Evolutionary conservation across 164 flowering plant species (phyloP), one percentile per base, ranked within the genome.

Genomic region (Houttuynia cordata): DNA sequence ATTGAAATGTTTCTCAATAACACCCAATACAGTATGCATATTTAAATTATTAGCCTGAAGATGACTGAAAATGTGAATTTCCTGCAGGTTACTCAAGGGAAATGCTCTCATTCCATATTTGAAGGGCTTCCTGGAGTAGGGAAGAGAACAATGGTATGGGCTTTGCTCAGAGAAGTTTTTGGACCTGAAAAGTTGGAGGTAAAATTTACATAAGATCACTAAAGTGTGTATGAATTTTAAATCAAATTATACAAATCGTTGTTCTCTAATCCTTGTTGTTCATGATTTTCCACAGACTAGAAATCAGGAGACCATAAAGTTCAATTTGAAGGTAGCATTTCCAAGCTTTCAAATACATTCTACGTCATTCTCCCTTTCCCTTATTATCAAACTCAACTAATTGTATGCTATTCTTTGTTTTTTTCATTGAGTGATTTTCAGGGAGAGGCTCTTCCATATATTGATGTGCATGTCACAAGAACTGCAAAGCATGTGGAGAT

Each of bases 111-210:
- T 67, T 75, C 72, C 51, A 83, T 85, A 68, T 85, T 86, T 71
- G 81, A 83, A 79, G 88, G 88, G 30, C 79, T 67, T 34, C 73
- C 85, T 20, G 88, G 88, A 6, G 92, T 81, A 30, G 88, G 92
- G 20, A 86, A 86, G 79, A 79, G 75, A 68, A 86, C 88, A 70
- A 83, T 85, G 92, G 73, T 83, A 10, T 65, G 74, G 73, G 87
- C 92, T 63, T 65, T 80, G 64, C 76, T 83, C 63, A 68, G 73
- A 61, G 84, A 80, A 73, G 68, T 61, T 53, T 79, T 68, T 56
- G 92, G 85, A 55, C 19, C 63, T 22, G 80, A 76, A 24, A 69
- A 61, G 53, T 64, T 75, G 34, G 67, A 73, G 88, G 92, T 83
- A 70, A 50, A 1, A 19, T 13, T 45, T 45, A 45, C 12, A 45